Evolutionary conservation across 768 basidiomycete species (phyloP).

Genomic region (Peribolospora kevripleyi): DNA sequence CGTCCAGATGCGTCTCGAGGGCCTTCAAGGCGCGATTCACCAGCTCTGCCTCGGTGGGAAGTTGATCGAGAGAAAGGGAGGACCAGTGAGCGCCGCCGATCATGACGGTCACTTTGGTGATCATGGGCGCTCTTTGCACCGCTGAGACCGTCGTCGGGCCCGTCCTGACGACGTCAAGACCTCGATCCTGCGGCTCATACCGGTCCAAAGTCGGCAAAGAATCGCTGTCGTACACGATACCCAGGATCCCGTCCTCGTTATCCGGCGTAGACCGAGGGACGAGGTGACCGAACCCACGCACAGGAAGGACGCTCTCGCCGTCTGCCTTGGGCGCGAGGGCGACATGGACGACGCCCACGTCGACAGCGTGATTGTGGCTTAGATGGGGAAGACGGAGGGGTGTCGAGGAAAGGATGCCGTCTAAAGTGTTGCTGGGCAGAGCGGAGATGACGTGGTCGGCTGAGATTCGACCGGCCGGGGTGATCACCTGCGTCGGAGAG

Average conservation of each 20-base stretch:
- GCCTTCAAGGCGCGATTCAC: background rate
- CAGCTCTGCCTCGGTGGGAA: slow-evolving; percentile 13
- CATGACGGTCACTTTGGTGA: slow-evolving; percentile 71
- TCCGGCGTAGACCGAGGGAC: slow-evolving; percentile 35
- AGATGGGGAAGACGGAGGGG: slow-evolving; percentile 34
- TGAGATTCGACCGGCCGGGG: slow-evolving; percentile 2
- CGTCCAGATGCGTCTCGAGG: background rate
- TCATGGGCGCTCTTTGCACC: slow-evolving; percentile 6
- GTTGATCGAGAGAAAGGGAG: slow-evolving; percentile 15
- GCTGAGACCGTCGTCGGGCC: slow-evolving; percentile 7
- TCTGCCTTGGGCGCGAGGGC: slow-evolving; percentile 33
- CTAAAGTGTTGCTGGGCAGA: slow-evolving; percentile 36
- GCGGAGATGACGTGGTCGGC: slow-evolving; percentile 48
- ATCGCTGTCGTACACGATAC: slow-evolving; percentile 73
- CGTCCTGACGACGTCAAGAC: background rate
- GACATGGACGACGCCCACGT: slow-evolving; percentile 70
- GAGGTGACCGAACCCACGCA: slow-evolving; percentile 86
- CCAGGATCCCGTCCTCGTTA: slow-evolving; percentile 36
- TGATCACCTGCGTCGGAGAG: too few relatives aligned
- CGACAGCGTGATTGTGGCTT: slow-evolving; percentile 41
- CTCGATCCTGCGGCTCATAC: slow-evolving; percentile 7
- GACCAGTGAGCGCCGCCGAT: slow-evolving; percentile 50
- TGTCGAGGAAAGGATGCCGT: slow-evolving; percentile 23
- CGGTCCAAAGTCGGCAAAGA: slow-evolving; percentile 39
- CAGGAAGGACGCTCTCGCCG: slow-evolving; percentile 17